Evolutionary conservation across 208 protist genomes (phyloP).

Genomic region (Leishmania lainsoni): DNA sequence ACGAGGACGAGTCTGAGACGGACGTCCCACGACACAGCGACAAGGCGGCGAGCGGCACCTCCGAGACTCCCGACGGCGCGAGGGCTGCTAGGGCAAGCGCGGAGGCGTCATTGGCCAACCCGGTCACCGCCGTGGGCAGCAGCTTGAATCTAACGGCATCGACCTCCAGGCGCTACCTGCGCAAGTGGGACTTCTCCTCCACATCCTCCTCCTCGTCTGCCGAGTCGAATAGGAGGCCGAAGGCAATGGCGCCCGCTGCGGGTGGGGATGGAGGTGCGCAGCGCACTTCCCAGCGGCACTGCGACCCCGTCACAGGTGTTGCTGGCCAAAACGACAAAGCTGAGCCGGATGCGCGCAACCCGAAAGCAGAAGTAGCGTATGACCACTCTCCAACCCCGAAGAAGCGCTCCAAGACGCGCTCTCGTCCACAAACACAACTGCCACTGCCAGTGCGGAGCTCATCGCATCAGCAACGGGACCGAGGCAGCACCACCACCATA

Average conservation of each 20-base stretch:
- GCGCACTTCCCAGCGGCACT: constrained; percentile 4
- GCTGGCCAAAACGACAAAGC: not conserved
- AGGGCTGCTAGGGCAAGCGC: not conserved
- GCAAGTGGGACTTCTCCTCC: constrained; percentile 24
- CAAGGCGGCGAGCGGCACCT: not conserved
- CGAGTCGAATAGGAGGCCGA: not conserved
- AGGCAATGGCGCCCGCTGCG: not conserved
- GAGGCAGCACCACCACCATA: constrained; percentile 10
- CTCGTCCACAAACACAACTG: not conserved
- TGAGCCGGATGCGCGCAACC: constrained; percentile 23
- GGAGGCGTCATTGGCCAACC: not conserved
- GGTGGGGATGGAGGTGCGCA: not conserved
- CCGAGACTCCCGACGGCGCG: not conserved
- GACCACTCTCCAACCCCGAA: constrained; percentile 54
- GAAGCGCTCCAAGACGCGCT: constrained; percentile 54
- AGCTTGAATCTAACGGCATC: not conserved
- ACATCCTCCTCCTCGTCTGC: not conserved
- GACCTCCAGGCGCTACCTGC: constrained; percentile 16
- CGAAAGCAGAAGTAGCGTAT: constrained; percentile 11
- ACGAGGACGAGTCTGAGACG: constrained; percentile 7
- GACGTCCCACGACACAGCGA: constrained; percentile 23
- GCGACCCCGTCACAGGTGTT: not conserved
- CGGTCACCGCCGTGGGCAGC: not conserved
- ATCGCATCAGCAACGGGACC: not conserved
- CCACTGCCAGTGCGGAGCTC: not conserved